Evolutionary conservation across 805 yeast genomes (phyloP).

Genomic region (Yarrowia deformans): DNA sequence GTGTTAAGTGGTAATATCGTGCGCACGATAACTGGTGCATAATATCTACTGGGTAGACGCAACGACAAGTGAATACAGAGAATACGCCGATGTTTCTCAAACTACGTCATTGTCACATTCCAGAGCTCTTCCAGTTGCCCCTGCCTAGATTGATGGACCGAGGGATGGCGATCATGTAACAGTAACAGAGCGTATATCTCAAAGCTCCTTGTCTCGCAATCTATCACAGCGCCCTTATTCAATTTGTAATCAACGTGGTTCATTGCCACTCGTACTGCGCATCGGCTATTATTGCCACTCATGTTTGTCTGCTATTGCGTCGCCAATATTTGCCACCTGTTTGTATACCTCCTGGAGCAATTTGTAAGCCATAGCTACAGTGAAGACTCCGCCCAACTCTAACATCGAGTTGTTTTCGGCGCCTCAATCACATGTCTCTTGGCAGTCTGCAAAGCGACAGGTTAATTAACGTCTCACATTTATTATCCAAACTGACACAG

Average conservation of each 20-base stretch:
- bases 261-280: too few relatives aligned
- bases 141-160: not conserved
- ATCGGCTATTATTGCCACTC: not conserved
- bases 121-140: not conserved
- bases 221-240: too few relatives aligned
- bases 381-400: too few relatives aligned
- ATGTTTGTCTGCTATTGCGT: not conserved
- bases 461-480: slow-evolving; percentile 4
- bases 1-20: not conserved
- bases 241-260: too few relatives aligned
- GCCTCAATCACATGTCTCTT: slow-evolving; percentile 20
- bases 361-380: not conserved
- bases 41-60: not conserved
- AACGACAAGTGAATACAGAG: too few relatives aligned
- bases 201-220: too few relatives aligned
- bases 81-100: not conserved
- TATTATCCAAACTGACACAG: slow-evolving; percentile 12
- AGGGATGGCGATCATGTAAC: not conserved
- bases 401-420: not conserved
- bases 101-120: not conserved
- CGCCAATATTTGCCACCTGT: not conserved
- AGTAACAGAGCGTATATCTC: too few relatives aligned
- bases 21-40: not conserved
- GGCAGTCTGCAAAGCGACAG: slow-evolving; percentile 7
- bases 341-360: not conserved